Base-by-base conservation (phyloP, 441 rosid species). In the Euphorbia corollata region DNA sequence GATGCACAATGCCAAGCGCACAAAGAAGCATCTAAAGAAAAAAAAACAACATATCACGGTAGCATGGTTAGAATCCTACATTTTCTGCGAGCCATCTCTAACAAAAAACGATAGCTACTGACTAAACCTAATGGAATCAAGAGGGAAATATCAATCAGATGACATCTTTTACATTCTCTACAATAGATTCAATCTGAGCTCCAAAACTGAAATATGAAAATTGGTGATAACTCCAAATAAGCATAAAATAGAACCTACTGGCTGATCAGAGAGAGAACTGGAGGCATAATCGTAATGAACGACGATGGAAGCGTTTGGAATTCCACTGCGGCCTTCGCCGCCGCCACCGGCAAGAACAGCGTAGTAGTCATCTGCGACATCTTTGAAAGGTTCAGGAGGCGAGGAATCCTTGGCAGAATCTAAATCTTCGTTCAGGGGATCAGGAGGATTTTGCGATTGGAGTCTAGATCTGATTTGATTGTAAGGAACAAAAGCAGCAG, bases 311-410 rank as follows among this genome's bases (percentile, higher is more conserved):
- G 93, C 89, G 39, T 95, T 92, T 1, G 84, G 84, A 69, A 94
- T 90, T 19, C 98, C 97, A 74, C 79, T 89, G 34, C 77, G 79
- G 57, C 97, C 99, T 68, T 86, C 89, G 13, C 98, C 99, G 0
- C 97, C 97, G 12, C 99, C 99, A 12, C 97, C 97, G 0, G 89
- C 70, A 18, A 92, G 71, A 73, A 84, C 85, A 66, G 84, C 74
- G 79, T 76, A 82, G 76, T 82, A 71, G 22, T 68, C 54, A 24
- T 68, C 50, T 59, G 73, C 0, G 69, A 43, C 16, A 13, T 38
- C 63, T 39, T 63, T 64, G 15, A 32, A 61, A 18, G 23, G 56
- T 27, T 18, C 61, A 13, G 61, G 45, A 2, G 59, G 34, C 13
- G 64, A 6, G 3, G 58, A 39, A 22, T 71, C 65, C 19, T 36